A percentile compares a stretch with the other conserved stretches of the same genome.
These are phyloP conservation scores for Isabelozyma heimii DNA, from an alignment of 805 yeast species.

Conservation along the genomic window DNA sequence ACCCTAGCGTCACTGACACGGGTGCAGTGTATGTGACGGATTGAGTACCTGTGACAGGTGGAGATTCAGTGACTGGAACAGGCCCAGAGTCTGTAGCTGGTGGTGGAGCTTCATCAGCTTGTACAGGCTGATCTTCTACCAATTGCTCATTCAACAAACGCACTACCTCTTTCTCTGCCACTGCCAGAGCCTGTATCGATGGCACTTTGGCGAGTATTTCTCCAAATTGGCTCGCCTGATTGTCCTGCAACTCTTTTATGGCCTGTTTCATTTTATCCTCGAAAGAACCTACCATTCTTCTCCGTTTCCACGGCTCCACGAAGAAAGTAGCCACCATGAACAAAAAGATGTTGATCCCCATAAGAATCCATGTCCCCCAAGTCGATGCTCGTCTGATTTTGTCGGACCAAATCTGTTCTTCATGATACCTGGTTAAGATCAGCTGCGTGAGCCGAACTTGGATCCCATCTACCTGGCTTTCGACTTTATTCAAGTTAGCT, in stretches of 20 bases:
- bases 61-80: background rate
- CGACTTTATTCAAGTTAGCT: constrained; percentile 48
- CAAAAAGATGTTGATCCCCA: constrained; percentile 80
- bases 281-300: constrained; percentile 75
- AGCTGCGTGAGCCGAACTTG: constrained; percentile 70
- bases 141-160: constrained; percentile 17
- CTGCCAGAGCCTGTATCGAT: constrained; percentile 1
- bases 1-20: background rate
- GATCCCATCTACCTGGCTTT: constrained; percentile 61
- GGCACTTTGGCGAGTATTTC: background rate
- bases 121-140: background rate
- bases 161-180: constrained; percentile 5
- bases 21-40: background rate
- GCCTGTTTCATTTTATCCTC: constrained; percentile 68
- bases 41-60: background rate
- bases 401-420: constrained; percentile 98
- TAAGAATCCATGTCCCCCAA: constrained; percentile 91
- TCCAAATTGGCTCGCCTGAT: constrained; percentile 2
- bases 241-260: constrained; percentile 11
- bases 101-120: too few species aligned
- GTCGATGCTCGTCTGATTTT: constrained; percentile 91
- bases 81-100: background rate
- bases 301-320: constrained; percentile 93
- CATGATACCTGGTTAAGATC: constrained; percentile 86
- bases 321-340: constrained; percentile 81